A percentile compares a stretch with the other conserved stretches of the same genome.
phyloP scores from a whole-genome alignment of 768 basidiomycete species.

The Pulveroboletus sp. region DNA sequence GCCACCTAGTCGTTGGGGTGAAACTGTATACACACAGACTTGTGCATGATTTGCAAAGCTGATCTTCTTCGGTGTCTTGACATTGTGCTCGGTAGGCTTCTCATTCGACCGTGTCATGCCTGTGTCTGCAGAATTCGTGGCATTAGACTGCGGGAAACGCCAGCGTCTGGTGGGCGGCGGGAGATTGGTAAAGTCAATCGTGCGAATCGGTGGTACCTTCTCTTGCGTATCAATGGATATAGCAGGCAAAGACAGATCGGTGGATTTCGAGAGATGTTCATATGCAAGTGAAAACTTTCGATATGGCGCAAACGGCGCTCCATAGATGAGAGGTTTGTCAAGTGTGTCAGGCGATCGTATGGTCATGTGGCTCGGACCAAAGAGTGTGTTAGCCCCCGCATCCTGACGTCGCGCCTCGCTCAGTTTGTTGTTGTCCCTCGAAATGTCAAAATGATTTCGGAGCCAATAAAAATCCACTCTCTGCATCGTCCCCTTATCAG shows the following conservation, averaged over 20 bases:
- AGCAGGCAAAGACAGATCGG: not conserved
- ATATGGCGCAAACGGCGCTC: not conserved
- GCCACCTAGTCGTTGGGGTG: conserved; percentile 5
- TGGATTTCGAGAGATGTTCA: not conserved
- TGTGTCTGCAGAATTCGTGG: not conserved
- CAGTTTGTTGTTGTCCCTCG: not conserved
- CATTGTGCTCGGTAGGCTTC: conserved; percentile 5
- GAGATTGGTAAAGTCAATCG: conserved; percentile 28
- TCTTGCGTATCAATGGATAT: not conserved
- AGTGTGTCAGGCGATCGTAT: conserved; percentile 7
- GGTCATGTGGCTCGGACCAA: not conserved
- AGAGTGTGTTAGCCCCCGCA: too few species aligned
- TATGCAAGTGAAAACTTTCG: not conserved
- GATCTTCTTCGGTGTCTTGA: conserved; percentile 25
- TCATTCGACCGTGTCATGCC: conserved; percentile 4
- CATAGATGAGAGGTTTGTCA: not conserved
- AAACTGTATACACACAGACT: conserved; percentile 16
- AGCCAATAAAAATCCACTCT: not conserved
- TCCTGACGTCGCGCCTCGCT: not conserved
- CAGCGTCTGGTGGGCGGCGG: conserved; percentile 9
- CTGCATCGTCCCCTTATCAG: not conserved
- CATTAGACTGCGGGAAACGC: conserved; percentile 4
- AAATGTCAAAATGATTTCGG: not conserved
- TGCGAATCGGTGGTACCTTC: conserved; percentile 7
- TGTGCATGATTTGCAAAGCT: conserved; percentile 22